phyloP scores from a whole-genome alignment of 495 filamentous ascomycete genomes.

The Annulohypoxylon maeteangense region DNA sequence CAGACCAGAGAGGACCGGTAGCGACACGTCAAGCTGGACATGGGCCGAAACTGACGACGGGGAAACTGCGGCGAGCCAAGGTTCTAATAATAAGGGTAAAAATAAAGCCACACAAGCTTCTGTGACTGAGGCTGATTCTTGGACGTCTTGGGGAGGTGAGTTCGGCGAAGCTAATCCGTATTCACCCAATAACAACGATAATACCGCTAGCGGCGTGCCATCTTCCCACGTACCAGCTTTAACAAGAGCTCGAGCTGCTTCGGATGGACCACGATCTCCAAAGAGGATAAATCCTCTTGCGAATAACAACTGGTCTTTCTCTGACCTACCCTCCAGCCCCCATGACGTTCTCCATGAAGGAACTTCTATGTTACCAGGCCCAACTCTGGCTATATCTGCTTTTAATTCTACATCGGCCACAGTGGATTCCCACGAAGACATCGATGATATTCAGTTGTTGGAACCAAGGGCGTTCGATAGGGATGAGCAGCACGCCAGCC shows the following conservation, averaged over 20 bases:
- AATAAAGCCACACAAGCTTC: conserved; percentile 23
- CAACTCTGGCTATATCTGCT: neutral
- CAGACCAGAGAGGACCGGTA: conserved; percentile 34
- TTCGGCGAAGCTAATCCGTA: conserved; percentile 26
- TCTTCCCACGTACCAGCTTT: conserved; percentile 18
- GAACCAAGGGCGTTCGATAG: neutral
- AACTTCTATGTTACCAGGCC: neutral
- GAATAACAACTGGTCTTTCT: conserved; percentile 63
- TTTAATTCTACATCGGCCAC: neutral
- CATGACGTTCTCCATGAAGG: neutral
- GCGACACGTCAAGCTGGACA: conserved; percentile 47
- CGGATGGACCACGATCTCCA: conserved; percentile 56
- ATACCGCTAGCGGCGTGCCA: neutral
- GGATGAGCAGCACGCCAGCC: conserved; percentile 1
- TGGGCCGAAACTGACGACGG: conserved; percentile 50
- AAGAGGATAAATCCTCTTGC: conserved; percentile 54
- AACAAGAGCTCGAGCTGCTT: conserved; percentile 52
- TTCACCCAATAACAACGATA: conserved; percentile 1
- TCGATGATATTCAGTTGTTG: neutral
- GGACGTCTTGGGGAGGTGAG: conserved; percentile 37
- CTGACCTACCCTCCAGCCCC: conserved; percentile 39
- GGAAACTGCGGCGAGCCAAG: conserved; percentile 26
- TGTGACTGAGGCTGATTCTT: conserved; percentile 13
- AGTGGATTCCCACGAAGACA: neutral
- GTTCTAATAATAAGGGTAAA: conserved; percentile 50